Base-by-base conservation (phyloP, 257 asterid species). In the Jasminum sambac region DNA sequence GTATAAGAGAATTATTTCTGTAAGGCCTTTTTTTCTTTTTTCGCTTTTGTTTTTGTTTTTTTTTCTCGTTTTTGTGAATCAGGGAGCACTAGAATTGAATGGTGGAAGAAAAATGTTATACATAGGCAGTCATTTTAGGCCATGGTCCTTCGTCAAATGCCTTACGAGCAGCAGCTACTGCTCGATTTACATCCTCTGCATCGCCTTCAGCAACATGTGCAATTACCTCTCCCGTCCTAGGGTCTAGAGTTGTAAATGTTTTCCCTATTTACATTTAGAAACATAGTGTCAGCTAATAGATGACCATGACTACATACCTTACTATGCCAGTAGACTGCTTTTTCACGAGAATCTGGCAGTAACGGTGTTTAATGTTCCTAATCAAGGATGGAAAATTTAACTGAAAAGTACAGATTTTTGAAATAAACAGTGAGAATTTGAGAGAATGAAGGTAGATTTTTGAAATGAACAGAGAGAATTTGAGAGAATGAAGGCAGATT, bases 101-200 rank as follows among this genome's bases (percentile, higher is more conserved):
- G 39, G 57, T 58, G 71, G 57, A 57, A 46, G 37, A 58, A 43
- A 58, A 30, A 50, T 3, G 25, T 81, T 87, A 30, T 30, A 93
- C 97, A 87, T 90, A 93, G 67, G 98, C 97, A 72, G 94, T 78
- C 96, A 90, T 79, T 74, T 63, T 88, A 39, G 97, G 98, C 98
- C 98, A 93, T 1, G 98, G 95, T 57, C 98, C 97, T 64, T 87
- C 92, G n/a, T 90, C 97, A 76, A 93, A 93, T 24, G 98, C 98
- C 83, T 87, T 87, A 12, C 97, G 95, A 23, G 98, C 98, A 69
- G 94, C 87, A 72, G 89, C 84, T 26, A 93, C 97, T n/a, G 98
- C 98, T 71, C 94, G 82, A 50, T 90, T 78, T 63, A 89, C 23
- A 74, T 93, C 98, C 72, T 90, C 98, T 26, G 85, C 87, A 77